Percentiles rank a stretch among this genome's conserved stretches.
Evolutionary conservation across 2,329 filamentous ascomycete genomes (phyloP).

Genomic region (Tolypocladium guangdongense): DNA sequence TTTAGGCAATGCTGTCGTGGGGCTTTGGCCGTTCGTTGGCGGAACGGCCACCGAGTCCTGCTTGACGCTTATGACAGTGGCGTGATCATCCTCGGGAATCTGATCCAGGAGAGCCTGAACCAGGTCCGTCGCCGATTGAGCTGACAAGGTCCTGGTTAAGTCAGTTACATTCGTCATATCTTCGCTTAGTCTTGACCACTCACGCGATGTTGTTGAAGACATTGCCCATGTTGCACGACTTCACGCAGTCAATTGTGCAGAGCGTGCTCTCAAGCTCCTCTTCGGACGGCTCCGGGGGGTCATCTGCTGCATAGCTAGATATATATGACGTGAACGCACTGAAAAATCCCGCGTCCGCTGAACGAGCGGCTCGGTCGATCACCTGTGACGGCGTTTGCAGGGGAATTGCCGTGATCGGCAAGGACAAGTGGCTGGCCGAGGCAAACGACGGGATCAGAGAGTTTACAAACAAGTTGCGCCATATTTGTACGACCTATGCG

Average conservation of each 20-base stretch:
- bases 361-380: constrained; percentile 74
- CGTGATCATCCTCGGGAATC: constrained; percentile 71
- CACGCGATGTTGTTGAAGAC: constrained; percentile 76
- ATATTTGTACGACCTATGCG: constrained; percentile 70
- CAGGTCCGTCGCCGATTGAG: constrained; percentile 17
- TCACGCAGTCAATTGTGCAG: constrained; percentile 88
- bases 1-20: constrained; percentile 31
- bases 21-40: constrained; percentile 40
- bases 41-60: constrained; percentile 61
- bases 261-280: constrained; percentile 94
- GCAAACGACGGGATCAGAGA: constrained; percentile 81
- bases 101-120: constrained; percentile 68
- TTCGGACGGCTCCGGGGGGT: constrained; percentile 92
- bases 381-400: constrained; percentile 85
- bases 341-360: constrained; percentile 74
- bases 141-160: constrained; percentile 25
- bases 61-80: constrained; percentile 80
- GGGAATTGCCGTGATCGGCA: constrained; percentile 73
- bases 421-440: constrained; percentile 45
- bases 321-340: constrained; percentile 94
- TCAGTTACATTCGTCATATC: background rate
- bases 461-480: constrained; percentile 93
- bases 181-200: constrained; percentile 18
- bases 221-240: constrained; percentile 73
- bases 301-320: constrained; percentile 96